Evolutionary conservation across 306 rosid species (phyloP), one percentile per base, ranked within the genome.

Genomic region (Cucumis cinereus): DNA sequence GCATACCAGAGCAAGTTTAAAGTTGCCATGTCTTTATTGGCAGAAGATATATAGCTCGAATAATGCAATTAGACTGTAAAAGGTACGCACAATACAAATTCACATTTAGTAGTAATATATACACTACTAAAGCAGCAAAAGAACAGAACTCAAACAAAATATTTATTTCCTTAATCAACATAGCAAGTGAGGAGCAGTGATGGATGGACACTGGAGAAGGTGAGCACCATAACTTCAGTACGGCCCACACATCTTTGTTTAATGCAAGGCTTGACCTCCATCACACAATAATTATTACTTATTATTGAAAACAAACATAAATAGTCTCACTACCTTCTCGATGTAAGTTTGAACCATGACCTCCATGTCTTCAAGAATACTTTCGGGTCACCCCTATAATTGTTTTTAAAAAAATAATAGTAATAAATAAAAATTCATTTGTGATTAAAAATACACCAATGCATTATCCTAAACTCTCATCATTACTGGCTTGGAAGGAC

Each of bases 381-480:
- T 91, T 78, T 94, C 97, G 10, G 98, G 90, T 79, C 91, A 96
- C 82, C 98, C 98, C 86, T 94, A 97, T 94, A 86, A 52, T n/a
- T n/a, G n/a, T n/a, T n/a, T n/a, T n/a, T 68, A 84, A 38, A n/a
- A n/a, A n/a, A n/a, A n/a, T n/a, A n/a, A n/a, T n/a, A n/a, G n/a
- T n/a, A n/a, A n/a, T n/a, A n/a, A n/a, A n/a, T n/a, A n/a, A 66
- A 49, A 53, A 68, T 30, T 5, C 2, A 23, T 35, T 77, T 19
- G 24, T 60, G 2, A 55, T 16, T 40, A 47, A 17, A 19, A 76
- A 13, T 13, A 26, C 23, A n/a, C n/a, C n/a, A n/a, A n/a, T n/a
- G n/a, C n/a, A n/a, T n/a, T n/a, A n/a, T n/a, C n/a, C n/a, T n/a
- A n/a, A n/a, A n/a, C n/a, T n/a, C n/a, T n/a, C n/a, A n/a, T n/a